Conservation (phyloP, 2,329 filamentous ascomycete species). For the Elsinoe perseae region DNA sequence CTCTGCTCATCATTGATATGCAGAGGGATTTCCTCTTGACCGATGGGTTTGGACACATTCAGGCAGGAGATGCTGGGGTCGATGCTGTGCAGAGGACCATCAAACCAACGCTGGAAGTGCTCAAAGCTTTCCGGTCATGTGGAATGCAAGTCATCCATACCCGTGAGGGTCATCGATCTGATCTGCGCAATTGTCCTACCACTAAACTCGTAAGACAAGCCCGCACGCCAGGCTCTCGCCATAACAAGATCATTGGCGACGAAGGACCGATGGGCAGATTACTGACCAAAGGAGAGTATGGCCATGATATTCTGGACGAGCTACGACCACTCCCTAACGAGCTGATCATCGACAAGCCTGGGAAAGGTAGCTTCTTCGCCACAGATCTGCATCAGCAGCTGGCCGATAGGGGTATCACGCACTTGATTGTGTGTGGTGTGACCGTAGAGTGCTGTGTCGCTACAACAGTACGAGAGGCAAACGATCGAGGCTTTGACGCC, state of each 20-base stretch:
- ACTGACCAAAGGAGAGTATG: constrained; percentile 47
- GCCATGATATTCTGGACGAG: constrained; percentile 50
- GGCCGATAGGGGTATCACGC: constrained; percentile 49
- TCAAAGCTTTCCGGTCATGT: constrained; percentile 36
- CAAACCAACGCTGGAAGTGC: constrained; percentile 28
- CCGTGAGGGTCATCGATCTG: constrained; percentile 43
- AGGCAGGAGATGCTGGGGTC: constrained; percentile 35
- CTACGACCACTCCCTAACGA: constrained; percentile 45
- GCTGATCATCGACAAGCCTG: constrained; percentile 51
- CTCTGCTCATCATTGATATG: constrained; percentile 47
- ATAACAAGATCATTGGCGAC: constrained; percentile 45
- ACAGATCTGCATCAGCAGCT: constrained; percentile 48
- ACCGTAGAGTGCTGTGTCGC: constrained; percentile 54
- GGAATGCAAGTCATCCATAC: constrained; percentile 44
- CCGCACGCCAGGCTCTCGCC: constrained; percentile 38
- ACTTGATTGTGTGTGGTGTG: constrained; percentile 51
- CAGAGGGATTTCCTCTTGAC: constrained; percentile 45
- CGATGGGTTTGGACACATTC: constrained; percentile 46
- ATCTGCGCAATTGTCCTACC: constrained; percentile 47
- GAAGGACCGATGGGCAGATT: constrained; percentile 47
- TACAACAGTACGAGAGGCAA: constrained; percentile 49
- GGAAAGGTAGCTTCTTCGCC: constrained; percentile 53
- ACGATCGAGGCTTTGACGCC: constrained; percentile 55
- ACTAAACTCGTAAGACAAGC: constrained; percentile 45
- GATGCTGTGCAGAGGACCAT: constrained; percentile 25